These are phyloP conservation scores for Parietichytrium sp. DNA, from an alignment of 108 stramenopile species.

Conservation along the genomic window DNA sequence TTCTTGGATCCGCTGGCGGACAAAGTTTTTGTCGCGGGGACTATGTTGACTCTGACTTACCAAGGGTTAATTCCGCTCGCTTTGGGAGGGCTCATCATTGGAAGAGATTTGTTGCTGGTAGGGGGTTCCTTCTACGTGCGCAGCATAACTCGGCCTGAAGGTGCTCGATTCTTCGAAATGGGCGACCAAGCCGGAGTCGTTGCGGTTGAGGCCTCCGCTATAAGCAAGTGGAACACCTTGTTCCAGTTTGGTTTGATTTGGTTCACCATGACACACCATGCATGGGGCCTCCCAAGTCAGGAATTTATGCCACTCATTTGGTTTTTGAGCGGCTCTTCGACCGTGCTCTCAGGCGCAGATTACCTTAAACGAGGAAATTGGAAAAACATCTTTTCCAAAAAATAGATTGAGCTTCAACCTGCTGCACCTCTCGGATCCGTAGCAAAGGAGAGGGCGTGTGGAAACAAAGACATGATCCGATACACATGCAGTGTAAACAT, in stretches of 20 bases:
- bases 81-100: not conserved
- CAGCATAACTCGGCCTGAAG: not conserved
- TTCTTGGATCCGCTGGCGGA: constrained; percentile 23
- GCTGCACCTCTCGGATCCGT: too few species aligned
- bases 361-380: not conserved
- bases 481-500: too few species aligned
- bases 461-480: too few species aligned
- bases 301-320: constrained; percentile 17
- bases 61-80: constrained; percentile 6
- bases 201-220: constrained; percentile 3
- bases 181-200: not conserved
- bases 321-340: constrained; percentile 17
- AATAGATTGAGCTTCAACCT: too few species aligned
- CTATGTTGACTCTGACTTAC: not conserved
- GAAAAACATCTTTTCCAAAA: constrained; percentile 12
- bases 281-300: not conserved
- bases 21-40: not conserved
- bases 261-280: constrained; percentile 22
- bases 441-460: too few species aligned
- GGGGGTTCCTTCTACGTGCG: constrained; percentile 16
- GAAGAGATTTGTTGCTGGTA: not conserved
- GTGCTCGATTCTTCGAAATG: constrained; percentile 3
- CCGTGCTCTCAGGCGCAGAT: constrained; percentile 1
- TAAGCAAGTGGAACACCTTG: constrained; percentile 34
- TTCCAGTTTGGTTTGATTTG: constrained; percentile 25